Evolutionary conservation across 176 grass and related monocot genomes (phyloP), one percentile per base, ranked within the genome.

Genomic region (Triticum urartu): DNA sequence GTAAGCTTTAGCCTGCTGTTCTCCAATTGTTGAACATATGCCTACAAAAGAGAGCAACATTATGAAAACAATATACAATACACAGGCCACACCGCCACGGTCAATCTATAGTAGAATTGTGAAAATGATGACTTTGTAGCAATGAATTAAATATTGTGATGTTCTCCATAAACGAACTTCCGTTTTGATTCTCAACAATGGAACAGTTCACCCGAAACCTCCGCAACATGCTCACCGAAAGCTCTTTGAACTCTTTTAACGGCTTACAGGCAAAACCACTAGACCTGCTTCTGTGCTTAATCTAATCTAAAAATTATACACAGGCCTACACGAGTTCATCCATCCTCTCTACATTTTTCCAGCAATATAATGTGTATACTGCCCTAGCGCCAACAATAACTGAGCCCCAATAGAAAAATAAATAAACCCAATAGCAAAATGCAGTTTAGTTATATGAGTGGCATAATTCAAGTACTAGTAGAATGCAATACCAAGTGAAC

Each of bases 11-110:
- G 79, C 87, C 97, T 99, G 83, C 97, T 99, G 87, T 94, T 99
- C 92, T 99, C 97, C 84, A 99, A 83, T 84, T 99, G 97, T 90
- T 99, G 97, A 66, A 99, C 97, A 94, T 99, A 99, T 78, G 97
- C 97, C 97, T 99, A 72, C 26, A 62, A 63, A 81, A 72, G 15
- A 79, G 18, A 78, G 81, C 71, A 71, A 82, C 70, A 77, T 85
- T 66, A 69, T 24, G 13, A 38, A 64, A 48, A 59, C 56, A 59
- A 59, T 59, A 59, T 75, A 5, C 21, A 84, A 84, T 40, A 69
- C 35, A 77, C 36, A 85, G 43, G 13, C 43, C 43, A 47, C 43
- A 11, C 11, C 43, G 26, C 69, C 76, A 79, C 7, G 6, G 25
- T 50, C 5, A 40, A 81, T 68, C 34, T 42, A 74, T 24, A 77